Conservation (phyloP, 2,329 filamentous ascomycete species). For the Sarocladium brachiariae region DNA sequence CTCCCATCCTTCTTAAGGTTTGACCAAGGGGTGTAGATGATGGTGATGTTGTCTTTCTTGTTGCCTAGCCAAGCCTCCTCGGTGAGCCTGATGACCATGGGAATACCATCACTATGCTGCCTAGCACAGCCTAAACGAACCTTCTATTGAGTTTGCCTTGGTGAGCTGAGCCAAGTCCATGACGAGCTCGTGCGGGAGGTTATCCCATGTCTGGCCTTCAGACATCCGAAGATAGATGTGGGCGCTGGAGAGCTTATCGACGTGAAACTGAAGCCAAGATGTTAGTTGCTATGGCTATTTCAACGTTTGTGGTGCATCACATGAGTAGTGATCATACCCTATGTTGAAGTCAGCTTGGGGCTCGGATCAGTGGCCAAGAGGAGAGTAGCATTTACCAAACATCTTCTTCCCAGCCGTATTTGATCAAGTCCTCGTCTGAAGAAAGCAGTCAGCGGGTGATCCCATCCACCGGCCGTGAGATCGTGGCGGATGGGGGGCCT, state of each 20-base stretch:
- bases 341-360: neutral
- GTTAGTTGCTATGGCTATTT: neutral
- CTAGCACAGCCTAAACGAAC: conserved; percentile 29
- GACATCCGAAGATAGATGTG: conserved; percentile 89
- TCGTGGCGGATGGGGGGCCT: too few species aligned
- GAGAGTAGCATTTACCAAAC: conserved; percentile 60
- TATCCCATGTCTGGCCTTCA: conserved; percentile 76
- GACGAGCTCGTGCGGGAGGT: conserved; percentile 66
- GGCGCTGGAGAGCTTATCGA: conserved; percentile 91
- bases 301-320: neutral
- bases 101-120: neutral
- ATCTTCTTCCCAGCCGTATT: conserved; percentile 90
- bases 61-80: conserved; percentile 58
- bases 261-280: conserved; percentile 98
- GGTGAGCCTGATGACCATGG: neutral
- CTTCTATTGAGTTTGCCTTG: conserved; percentile 98
- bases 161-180: conserved; percentile 93
- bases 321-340: too few species aligned
- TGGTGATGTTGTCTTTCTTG: conserved; percentile 94
- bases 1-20: conserved; percentile 93
- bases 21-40: conserved; percentile 97
- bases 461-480: too few species aligned
- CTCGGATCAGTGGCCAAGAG: neutral
- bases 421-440: conserved; percentile 91
- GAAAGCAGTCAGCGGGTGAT: neutral